Conservation (phyloP, 768 basidiomycete species). For the Suillus brevipes region DNA sequence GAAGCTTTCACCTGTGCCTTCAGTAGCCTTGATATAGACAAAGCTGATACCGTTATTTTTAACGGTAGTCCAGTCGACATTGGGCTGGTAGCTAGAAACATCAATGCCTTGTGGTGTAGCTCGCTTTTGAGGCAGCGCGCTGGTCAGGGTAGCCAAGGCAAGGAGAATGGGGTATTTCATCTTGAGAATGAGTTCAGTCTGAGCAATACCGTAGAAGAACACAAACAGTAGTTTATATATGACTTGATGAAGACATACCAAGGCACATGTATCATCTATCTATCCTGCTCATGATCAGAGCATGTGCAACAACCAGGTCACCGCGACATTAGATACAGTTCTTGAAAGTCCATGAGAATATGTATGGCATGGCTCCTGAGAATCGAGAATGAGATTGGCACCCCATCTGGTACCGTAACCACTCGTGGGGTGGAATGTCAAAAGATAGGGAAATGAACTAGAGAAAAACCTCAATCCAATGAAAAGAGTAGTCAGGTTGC, state of each 20-base stretch:
- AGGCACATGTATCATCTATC: neutral
- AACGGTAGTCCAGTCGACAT: conserved; percentile 53
- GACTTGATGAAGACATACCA: neutral
- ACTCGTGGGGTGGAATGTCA: neutral
- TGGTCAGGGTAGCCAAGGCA: conserved; percentile 17
- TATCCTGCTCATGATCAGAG: conserved; percentile 12
- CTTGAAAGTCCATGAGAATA: conserved; percentile 4
- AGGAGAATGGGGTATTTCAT: conserved; percentile 26
- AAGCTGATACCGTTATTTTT: conserved; percentile 53
- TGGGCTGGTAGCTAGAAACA: conserved; percentile 50
- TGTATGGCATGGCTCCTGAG: neutral
- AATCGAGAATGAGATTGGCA: neutral
- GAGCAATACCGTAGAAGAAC: neutral
- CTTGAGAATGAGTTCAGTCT: neutral
- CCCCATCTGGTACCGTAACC: neutral
- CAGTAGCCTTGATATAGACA: conserved; percentile 69
- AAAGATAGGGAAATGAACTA: neutral
- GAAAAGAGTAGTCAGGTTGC: neutral
- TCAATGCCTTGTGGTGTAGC: conserved; percentile 52
- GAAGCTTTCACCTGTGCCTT: conserved; percentile 48
- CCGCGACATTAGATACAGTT: neutral
- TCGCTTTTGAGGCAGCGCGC: conserved; percentile 27
- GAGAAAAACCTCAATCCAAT: neutral
- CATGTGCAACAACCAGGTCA: conserved; percentile 15
- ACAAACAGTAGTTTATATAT: conserved; percentile 14